These are phyloP conservation scores for Agastache rugosa DNA, from an alignment of 257 asterid species.

Conservation along the genomic window DNA sequence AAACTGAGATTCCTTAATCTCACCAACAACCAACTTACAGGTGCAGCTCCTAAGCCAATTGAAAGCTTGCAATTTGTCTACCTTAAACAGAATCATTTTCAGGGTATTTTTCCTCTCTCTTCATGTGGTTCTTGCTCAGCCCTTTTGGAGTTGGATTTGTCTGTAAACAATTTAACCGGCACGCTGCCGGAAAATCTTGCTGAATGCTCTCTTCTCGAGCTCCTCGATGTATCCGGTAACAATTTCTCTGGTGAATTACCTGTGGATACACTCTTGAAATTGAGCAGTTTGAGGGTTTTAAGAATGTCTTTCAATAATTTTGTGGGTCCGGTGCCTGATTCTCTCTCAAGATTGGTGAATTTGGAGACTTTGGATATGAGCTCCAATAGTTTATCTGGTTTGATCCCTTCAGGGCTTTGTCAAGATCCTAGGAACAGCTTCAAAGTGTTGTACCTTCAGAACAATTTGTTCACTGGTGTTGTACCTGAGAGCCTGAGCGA, in stretches of 20 bases:
- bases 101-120: conserved; percentile 54
- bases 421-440: conserved; percentile 56
- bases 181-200: conserved; percentile 61
- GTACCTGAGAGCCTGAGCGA: conserved; percentile 69
- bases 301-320: conserved; percentile 70
- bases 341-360: conserved; percentile 56
- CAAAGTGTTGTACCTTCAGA: conserved; percentile 77
- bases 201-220: conserved; percentile 64
- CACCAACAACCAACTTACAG: conserved; percentile 69
- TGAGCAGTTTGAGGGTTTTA: conserved; percentile 63
- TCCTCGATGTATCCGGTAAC: conserved; percentile 70
- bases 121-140: conserved; percentile 61
- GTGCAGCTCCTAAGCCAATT: conserved; percentile 56
- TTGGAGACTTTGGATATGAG: conserved; percentile 82
- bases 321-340: conserved; percentile 65
- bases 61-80: conserved; percentile 62
- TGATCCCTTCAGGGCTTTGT: conserved; percentile 74
- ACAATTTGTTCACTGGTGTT: conserved; percentile 65
- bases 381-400: conserved; percentile 75
- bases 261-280: conserved; percentile 54
- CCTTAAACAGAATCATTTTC: conserved; percentile 59
- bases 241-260: conserved; percentile 79
- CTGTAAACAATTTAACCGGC: conserved; percentile 69
- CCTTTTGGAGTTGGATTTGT: conserved; percentile 72
- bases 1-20: conserved; percentile 72